Conservation (phyloP, 768 basidiomycete species). For the Lyophyllum decastes region DNA sequence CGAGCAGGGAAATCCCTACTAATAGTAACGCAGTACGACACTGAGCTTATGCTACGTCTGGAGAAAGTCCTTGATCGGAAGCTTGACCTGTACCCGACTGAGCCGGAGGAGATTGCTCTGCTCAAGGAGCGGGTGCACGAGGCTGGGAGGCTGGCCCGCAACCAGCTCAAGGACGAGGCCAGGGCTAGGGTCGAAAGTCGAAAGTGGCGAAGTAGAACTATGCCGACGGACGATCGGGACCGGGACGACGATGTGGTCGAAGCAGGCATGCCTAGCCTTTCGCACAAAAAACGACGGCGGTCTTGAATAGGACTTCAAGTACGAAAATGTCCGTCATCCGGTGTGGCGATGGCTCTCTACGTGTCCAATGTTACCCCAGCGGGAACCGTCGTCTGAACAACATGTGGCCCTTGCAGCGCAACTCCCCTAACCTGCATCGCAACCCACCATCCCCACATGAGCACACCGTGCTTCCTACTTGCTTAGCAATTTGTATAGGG, state of each 20-base stretch:
- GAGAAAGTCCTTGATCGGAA: constrained; percentile 91
- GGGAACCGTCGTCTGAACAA: too few species aligned
- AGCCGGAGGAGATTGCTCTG: constrained; percentile 84
- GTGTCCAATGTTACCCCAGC: too few species aligned
- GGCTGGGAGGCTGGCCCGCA: constrained; percentile 72
- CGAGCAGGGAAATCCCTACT: constrained; percentile 93
- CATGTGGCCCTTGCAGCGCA: not conserved
- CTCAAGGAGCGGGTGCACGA: constrained; percentile 87
- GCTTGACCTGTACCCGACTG: constrained; percentile 82
- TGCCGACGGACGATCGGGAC: constrained; percentile 70
- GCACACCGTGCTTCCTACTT: not conserved
- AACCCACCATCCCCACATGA: not conserved
- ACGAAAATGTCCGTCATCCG: too few species aligned
- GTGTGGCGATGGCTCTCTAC: too few species aligned
- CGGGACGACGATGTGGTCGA: constrained; percentile 90
- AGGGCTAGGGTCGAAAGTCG: constrained; percentile 32
- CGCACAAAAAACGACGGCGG: constrained; percentile 44
- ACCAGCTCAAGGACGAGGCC: constrained; percentile 54
- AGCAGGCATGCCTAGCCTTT: constrained; percentile 70
- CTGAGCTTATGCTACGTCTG: constrained; percentile 92
- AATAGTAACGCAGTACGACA: constrained; percentile 94
- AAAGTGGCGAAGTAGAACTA: constrained; percentile 43
- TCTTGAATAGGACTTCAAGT: too few species aligned
- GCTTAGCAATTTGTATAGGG: not conserved
- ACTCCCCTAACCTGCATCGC: not conserved